Conservation (phyloP, 2,329 filamentous ascomycete species). For the Fusarium camptoceras region DNA sequence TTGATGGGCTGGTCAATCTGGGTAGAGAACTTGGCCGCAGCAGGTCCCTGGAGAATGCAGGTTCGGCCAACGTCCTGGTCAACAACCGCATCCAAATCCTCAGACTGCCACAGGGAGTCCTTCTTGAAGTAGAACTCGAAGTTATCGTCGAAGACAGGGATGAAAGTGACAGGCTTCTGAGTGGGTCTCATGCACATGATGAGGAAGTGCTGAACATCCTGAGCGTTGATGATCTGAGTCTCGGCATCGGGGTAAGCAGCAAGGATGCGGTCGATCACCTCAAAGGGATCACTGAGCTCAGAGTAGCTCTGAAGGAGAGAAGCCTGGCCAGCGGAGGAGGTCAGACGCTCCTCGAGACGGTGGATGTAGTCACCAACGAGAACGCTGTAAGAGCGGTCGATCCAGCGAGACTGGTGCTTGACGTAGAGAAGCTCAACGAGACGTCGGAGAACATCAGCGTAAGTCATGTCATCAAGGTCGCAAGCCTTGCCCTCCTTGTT, state of each 20-base stretch:
- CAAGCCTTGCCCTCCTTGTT: constrained; percentile 84
- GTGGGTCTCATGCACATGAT: constrained; percentile 89
- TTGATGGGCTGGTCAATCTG: constrained; percentile 93
- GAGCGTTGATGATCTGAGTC: constrained; percentile 93
- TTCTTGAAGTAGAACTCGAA: constrained; percentile 99
- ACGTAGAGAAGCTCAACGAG: constrained; percentile 93
- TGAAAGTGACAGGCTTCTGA: constrained; percentile 97
- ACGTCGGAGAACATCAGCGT: constrained; percentile 85
- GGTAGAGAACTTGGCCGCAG: constrained; percentile 90
- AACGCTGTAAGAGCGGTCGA: constrained; percentile 83
- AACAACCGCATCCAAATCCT: constrained; percentile 95
- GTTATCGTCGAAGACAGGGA: constrained; percentile 93
- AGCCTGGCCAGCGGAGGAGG: constrained; percentile 73
- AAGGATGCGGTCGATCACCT: constrained; percentile 81
- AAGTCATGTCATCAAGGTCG: constrained; percentile 96
- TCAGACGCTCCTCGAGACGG: constrained; percentile 96
- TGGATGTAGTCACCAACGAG: constrained; percentile 96
- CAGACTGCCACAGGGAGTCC: constrained; percentile 98
- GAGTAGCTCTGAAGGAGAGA: constrained; percentile 91
- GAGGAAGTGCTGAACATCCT: constrained; percentile 97
- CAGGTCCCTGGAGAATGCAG: constrained; percentile 95
- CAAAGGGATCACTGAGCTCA: constrained; percentile 86
- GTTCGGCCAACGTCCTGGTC: constrained; percentile 95
- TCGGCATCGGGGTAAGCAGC: constrained; percentile 87
- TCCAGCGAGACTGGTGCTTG: constrained; percentile 91